Evolutionary conservation across 2,329 filamentous ascomycete species (phyloP).

Genomic region (Epichloe aotearoae): DNA sequence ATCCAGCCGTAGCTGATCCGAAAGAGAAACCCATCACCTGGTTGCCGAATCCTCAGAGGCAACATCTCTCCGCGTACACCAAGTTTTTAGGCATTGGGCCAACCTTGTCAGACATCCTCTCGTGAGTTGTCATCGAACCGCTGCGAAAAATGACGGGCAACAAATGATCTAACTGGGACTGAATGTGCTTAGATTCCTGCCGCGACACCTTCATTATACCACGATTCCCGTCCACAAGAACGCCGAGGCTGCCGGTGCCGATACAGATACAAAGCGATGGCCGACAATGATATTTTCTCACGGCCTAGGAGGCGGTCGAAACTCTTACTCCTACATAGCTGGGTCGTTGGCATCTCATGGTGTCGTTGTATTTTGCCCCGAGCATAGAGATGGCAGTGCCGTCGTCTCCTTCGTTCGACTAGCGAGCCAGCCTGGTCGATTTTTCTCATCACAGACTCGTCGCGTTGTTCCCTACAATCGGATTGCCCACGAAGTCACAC

Average conservation of each 20-base stretch:
- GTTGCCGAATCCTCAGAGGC: constrained; percentile 65
- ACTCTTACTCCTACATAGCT: constrained; percentile 73
- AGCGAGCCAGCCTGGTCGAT: constrained; percentile 30
- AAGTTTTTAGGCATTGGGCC: constrained; percentile 57
- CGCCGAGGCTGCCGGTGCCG: constrained; percentile 48
- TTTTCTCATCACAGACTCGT: constrained; percentile 14
- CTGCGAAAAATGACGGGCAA: not conserved
- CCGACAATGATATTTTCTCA: constrained; percentile 74
- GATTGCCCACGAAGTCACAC: constrained; percentile 48
- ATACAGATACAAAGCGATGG: constrained; percentile 44
- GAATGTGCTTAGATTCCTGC: constrained; percentile 39
- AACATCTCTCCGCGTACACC: constrained; percentile 62
- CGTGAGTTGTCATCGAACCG: constrained; percentile 29
- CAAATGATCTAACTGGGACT: not conserved
- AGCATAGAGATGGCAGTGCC: constrained; percentile 71
- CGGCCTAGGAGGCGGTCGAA: constrained; percentile 67
- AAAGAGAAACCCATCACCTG: constrained; percentile 52
- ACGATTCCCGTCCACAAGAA: constrained; percentile 62
- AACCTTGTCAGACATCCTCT: constrained; percentile 43
- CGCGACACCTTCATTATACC: constrained; percentile 59
- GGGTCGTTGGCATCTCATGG: constrained; percentile 72
- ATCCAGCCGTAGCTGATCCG: constrained; percentile 49
- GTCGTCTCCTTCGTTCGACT: constrained; percentile 60
- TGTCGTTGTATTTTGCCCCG: constrained; percentile 65
- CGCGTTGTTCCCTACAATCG: constrained; percentile 33